Percentiles rank a stretch among this genome's conserved stretches.
Evolutionary conservation across 2,329 filamentous ascomycete genomes (phyloP).

Genomic region (Epichloe sibirici): DNA sequence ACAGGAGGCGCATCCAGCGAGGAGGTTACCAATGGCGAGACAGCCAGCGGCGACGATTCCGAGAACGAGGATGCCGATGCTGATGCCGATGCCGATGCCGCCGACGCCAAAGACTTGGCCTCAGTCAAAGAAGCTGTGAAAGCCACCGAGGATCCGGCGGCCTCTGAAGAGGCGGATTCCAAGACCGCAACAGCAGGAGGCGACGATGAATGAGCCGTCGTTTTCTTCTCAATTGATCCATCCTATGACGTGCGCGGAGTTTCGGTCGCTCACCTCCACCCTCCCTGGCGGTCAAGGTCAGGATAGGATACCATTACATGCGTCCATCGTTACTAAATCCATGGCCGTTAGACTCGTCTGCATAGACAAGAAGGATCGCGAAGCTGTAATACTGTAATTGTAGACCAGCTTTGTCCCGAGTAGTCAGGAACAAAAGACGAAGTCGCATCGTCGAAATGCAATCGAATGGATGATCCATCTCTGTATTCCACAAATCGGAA

Average conservation of each 20-base stretch:
- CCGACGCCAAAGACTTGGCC: slow-evolving; percentile 12
- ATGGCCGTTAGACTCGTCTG: background rate
- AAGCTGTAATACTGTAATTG: background rate
- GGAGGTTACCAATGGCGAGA: slow-evolving; percentile 22
- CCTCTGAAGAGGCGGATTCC: slow-evolving; percentile 15
- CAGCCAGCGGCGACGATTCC: slow-evolving; percentile 19
- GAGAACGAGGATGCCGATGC: slow-evolving; percentile 11
- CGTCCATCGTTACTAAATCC: background rate
- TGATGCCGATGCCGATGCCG: background rate
- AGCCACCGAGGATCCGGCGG: slow-evolving; percentile 8
- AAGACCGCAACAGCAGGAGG: slow-evolving; percentile 18
- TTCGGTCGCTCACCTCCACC: background rate
- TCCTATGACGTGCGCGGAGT: background rate
- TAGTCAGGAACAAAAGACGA: background rate
- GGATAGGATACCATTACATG: background rate
- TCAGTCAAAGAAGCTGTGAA: slow-evolving; percentile 18
- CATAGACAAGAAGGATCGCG: background rate
- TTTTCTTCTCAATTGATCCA: background rate
- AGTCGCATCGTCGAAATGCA: background rate
- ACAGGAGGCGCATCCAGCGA: slow-evolving; percentile 22
- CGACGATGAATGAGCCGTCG: slow-evolving; percentile 15
- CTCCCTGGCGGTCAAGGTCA: background rate
- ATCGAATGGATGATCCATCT: background rate
- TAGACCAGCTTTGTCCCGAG: background rate
- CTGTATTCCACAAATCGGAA: background rate